Conservation (phyloP, 2,329 filamentous ascomycete species). For the Xenosphaeropsis pyriputrescens region DNA sequence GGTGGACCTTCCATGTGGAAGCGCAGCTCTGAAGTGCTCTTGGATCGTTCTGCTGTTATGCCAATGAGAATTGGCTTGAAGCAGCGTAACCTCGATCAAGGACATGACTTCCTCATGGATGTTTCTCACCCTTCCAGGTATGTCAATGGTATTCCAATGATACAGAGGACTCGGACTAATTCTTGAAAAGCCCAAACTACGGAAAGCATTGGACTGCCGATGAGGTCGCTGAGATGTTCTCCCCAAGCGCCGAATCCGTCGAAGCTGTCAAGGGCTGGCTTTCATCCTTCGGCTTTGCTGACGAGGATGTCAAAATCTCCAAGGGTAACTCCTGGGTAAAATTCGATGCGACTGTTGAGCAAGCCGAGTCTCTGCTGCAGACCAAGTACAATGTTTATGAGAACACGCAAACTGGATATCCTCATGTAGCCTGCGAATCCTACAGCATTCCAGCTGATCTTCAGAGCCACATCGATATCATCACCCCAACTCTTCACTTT, state of each 20-base stretch:
- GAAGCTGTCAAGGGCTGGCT: constrained; percentile 37
- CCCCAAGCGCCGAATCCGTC: constrained; percentile 26
- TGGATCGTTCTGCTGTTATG: constrained; percentile 8
- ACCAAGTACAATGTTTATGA: constrained; percentile 36
- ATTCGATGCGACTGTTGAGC: constrained; percentile 18
- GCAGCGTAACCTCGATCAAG: constrained; percentile 29
- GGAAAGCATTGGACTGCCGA: constrained; percentile 30
- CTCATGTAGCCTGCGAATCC: constrained; percentile 15
- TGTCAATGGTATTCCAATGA: too few relatives aligned
- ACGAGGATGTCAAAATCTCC: constrained; percentile 30
- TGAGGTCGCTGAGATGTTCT: constrained; percentile 27
- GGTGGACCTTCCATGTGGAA: not conserved
- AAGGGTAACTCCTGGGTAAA: constrained; percentile 10
- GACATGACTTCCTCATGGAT: constrained; percentile 25
- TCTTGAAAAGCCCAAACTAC: constrained; percentile 19
- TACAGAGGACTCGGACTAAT: too few relatives aligned
- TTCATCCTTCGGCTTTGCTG: constrained; percentile 31
- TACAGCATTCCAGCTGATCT: constrained; percentile 13
- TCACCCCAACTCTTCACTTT: constrained; percentile 18
- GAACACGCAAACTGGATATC: constrained; percentile 30
- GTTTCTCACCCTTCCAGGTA: constrained; percentile 11
- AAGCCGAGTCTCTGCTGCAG: constrained; percentile 35
- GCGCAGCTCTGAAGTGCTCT: not conserved
- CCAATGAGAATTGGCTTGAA: constrained; percentile 24
- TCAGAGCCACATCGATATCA: constrained; percentile 15